Base-by-base conservation (phyloP, 345 rosid genomes). In the Triadica sebifera region DNA sequence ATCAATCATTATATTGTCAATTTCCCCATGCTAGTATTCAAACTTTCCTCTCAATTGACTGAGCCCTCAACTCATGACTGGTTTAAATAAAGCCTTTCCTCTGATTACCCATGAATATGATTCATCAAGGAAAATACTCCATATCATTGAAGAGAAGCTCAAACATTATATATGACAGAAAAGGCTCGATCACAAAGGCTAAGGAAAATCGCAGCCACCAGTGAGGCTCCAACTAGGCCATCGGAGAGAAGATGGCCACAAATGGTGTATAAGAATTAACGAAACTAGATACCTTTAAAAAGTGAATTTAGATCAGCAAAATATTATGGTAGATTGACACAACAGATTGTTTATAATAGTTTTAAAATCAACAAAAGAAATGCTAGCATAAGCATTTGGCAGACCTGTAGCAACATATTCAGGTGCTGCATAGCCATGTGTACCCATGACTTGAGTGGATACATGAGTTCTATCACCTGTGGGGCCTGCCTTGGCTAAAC, bases 401-500 rank as follows among this genome's bases (percentile, higher is more conserved):
- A 70, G 57, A 94, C 98, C 98, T 70, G 98, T 94, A 60, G 98
- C 98, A 80, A 94, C 89, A 75, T 94, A 94, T 81, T 94, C 98
- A 57, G 98, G 98, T 6, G 98, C 98, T 19, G 97, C 98, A 62
- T 94, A 94, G 17, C 98, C 98, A 10, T 87, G 97, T 61, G 98
- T 94, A 74, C 98, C 98, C 93, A 94, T 87, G 76, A 94, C 97
- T 79, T 91, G 98, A 56, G 98, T 94, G 49, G 98, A 92, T 46
- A 94, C 98, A 67, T 94, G 98, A 79, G 98, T 94, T 85, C 85
- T 83, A 74, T 92, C 98, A 49, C 98, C 98, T 1, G 97, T 94
- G 29, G 98, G 98, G 67, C 98, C 98, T 38, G 93, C 98, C 86
- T 94, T 94, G 60, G 98, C 98, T 87, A 94, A 66, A 70, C 98